Evolutionary conservation across 2,329 filamentous ascomycete species (phyloP).

Genomic region (Tympanopsis confertula): DNA sequence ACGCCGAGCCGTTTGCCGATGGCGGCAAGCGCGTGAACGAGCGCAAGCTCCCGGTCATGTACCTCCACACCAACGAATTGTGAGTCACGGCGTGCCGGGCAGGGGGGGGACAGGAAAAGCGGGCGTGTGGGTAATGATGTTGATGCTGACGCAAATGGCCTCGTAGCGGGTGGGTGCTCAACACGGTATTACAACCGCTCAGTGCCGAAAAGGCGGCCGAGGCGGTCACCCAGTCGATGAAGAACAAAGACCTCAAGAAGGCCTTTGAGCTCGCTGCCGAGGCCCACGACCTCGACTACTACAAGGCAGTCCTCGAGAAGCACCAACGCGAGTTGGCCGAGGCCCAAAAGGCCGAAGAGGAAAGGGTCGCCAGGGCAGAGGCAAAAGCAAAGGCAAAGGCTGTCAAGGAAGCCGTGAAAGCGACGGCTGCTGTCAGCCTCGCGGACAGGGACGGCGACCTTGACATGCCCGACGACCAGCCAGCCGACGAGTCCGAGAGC

Average conservation of each 20-base stretch:
- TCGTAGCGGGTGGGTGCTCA: constrained; percentile 77
- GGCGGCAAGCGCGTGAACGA: constrained; percentile 78
- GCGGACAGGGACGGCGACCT: constrained; percentile 10
- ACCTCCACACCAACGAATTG: constrained; percentile 92
- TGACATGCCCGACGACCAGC: constrained; percentile 8
- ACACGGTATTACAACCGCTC: constrained; percentile 70
- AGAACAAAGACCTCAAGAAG: constrained; percentile 64
- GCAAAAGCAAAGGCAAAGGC: constrained; percentile 29
- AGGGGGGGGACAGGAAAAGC: neutral
- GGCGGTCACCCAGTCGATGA: constrained; percentile 63
- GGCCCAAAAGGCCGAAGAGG: constrained; percentile 45
- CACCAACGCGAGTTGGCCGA: constrained; percentile 55
- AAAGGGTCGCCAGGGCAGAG: no score
- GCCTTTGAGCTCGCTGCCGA: constrained; percentile 76
- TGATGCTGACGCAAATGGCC: constrained; percentile 6
- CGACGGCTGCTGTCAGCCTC: constrained; percentile 25
- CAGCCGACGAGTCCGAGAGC: constrained; percentile 19
- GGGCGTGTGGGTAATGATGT: constrained; percentile 1
- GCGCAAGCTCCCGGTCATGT: constrained; percentile 89
- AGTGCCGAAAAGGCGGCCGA: constrained; percentile 61
- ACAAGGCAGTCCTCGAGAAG: constrained; percentile 67
- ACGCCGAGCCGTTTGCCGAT: constrained; percentile 75
- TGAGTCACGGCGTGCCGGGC: constrained; percentile 37
- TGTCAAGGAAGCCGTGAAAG: constrained; percentile 34
- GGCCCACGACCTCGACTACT: constrained; percentile 65